These are phyloP conservation scores for Trichomonascaceae sp. DNA, from an alignment of 1,139 yeast genomes.

Conservation along the genomic window DNA sequence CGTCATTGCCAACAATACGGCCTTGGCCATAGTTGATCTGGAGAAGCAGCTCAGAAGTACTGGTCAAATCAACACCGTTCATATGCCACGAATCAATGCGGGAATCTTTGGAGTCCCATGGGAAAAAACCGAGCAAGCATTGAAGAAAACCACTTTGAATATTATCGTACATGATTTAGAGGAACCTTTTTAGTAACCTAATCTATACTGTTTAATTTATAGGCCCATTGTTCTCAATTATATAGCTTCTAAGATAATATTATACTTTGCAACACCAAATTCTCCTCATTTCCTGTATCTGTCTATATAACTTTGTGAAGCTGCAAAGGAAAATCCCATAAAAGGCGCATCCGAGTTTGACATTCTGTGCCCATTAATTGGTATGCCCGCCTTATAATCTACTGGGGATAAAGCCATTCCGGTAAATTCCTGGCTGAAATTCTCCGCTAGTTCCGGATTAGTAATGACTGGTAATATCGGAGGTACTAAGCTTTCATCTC, in stretches of 20 bases:
- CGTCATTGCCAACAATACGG: slow-evolving; percentile 45
- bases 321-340: slow-evolving; percentile 32
- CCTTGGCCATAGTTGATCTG: slow-evolving; percentile 43
- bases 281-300: background rate
- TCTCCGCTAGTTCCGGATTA: slow-evolving; percentile 83
- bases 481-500: slow-evolving; percentile 47
- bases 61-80: slow-evolving; percentile 26
- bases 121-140: slow-evolving; percentile 53
- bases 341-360: slow-evolving; percentile 20
- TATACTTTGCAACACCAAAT: too few relatives aligned
- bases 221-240: background rate
- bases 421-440: slow-evolving; percentile 84
- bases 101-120: slow-evolving; percentile 79
- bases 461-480: slow-evolving; percentile 86
- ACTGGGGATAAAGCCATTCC: slow-evolving; percentile 47
- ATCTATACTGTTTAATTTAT: slow-evolving; percentile 1
- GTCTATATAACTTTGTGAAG: slow-evolving; percentile 29
- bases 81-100: slow-evolving; percentile 74
- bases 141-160: slow-evolving; percentile 35
- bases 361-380: slow-evolving; percentile 8
- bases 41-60: slow-evolving; percentile 33
- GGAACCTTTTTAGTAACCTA: background rate
- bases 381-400: slow-evolving; percentile 16
- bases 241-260: too few relatives aligned
- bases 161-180: slow-evolving; percentile 38